Evolutionary conservation across 1,284 basidiomycete species (phyloP).

Genomic region (Cutaneotrichosporon spelunceum): DNA sequence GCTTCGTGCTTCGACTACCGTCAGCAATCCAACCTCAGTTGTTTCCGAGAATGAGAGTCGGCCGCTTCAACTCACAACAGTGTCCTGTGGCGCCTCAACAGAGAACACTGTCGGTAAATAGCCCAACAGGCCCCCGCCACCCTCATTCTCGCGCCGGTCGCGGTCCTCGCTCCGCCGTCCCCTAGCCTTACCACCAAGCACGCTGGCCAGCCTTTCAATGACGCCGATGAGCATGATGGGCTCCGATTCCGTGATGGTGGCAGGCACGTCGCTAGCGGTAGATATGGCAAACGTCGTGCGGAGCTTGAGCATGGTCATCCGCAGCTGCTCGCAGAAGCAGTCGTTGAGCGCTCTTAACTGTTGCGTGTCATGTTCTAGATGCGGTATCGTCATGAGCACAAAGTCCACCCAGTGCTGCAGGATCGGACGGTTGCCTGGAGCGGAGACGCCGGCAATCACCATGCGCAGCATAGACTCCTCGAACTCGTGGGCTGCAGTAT

Average conservation of each 20-base stretch:
- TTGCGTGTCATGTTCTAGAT: conserved; percentile 56
- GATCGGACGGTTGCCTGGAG: conserved; percentile 67
- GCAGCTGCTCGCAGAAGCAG: conserved; percentile 73
- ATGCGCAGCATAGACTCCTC: conserved; percentile 64
- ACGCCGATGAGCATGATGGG: conserved; percentile 77
- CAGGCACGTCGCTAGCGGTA: conserved; percentile 42
- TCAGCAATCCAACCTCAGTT: too few relatives aligned
- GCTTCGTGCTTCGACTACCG: conserved; percentile 25
- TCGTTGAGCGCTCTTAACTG: conserved; percentile 76
- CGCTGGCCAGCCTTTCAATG: conserved; percentile 71
- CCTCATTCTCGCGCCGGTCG: conserved; percentile 54
- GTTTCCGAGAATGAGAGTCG: too few relatives aligned
- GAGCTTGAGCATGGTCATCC: conserved; percentile 54
- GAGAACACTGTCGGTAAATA: conserved; percentile 52
- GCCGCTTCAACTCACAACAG: conserved; percentile 27
- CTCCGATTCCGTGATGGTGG: conserved; percentile 69
- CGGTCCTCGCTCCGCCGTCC: conserved; percentile 29
- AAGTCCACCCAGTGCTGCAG: conserved; percentile 97
- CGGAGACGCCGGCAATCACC: conserved; percentile 73
- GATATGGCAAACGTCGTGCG: conserved; percentile 43
- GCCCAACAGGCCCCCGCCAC: conserved; percentile 50
- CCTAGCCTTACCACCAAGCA: conserved; percentile 51
- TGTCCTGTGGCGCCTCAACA: conserved; percentile 38
- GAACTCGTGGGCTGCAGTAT: conserved; percentile 16
- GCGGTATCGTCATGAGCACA: conserved; percentile 80